Evolutionary conservation across 345 rosid genomes (phyloP), one percentile per base, ranked within the genome.

Genomic region (Ceriops tagal): DNA sequence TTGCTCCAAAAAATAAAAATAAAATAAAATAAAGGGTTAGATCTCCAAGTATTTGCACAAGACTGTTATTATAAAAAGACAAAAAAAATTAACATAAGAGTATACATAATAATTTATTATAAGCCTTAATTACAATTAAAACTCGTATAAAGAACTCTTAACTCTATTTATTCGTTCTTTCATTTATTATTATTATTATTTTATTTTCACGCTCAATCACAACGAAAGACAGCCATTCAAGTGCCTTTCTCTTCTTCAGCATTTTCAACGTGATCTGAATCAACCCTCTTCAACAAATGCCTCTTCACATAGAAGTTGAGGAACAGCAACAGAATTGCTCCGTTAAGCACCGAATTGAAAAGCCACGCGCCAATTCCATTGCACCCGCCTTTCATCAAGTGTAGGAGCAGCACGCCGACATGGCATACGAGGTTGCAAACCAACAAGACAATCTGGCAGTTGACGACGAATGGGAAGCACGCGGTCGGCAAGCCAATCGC

Each of bases 361-460:
- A 74, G 57, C 99, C 97, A 92, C 15, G 96, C 96, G 0, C 97
- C 93, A 32, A 95, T 85, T 8, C 97, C 97, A 52, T 95, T 90
- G 67, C 97, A 95, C 31, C 99, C 97, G 5, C 96, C 99, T 79
- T 87, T 88, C 77, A 80, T 67, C 32, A 89, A 62, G 73, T 92
- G 99, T 8, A 91, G 79, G 65, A 82, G 52, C 3, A 91, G 71
- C 30, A 95, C 97, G 4, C 90, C 92, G 7, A 95, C 79, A 75
- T 95, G 99, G 83, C 97, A 87, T 8, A 83, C 69, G 69, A 93
- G 60, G 61, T 87, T 86, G 63, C 95, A 89, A 2, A 81, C 88
- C 66, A 95, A 22, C 28, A 86, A 22, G 30, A 81, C 83, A 19
- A 85, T 83, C 77, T 85, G 92, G 66, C 93, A 88, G 69, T 82